phyloP scores from a whole-genome alignment of 1,139 yeast species.

The Magnusiomyces paraingens region DNA sequence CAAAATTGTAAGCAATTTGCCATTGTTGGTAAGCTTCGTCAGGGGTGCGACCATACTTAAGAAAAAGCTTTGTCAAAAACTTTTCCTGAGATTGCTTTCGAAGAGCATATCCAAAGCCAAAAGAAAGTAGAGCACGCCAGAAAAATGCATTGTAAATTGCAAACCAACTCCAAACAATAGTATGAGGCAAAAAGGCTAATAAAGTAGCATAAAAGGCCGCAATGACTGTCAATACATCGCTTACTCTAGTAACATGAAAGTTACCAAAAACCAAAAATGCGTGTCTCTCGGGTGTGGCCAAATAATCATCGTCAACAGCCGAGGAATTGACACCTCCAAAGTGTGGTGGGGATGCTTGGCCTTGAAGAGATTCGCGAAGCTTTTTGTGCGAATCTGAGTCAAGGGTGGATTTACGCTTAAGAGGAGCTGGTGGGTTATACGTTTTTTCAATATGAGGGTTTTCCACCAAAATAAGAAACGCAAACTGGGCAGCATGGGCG shows the following conservation, averaged over 20 bases:
- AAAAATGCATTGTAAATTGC: constrained; percentile 46
- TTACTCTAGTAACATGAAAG: constrained; percentile 58
- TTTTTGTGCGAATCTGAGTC: constrained; percentile 12
- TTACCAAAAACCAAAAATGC: constrained; percentile 60
- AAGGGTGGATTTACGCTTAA: constrained; percentile 16
- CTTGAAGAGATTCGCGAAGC: constrained; percentile 7
- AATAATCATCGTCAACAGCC: constrained; percentile 18
- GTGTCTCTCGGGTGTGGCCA: constrained; percentile 18
- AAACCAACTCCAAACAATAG: constrained; percentile 27
- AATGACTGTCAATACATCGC: constrained; percentile 55
- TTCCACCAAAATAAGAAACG: constrained; percentile 70
- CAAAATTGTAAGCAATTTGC: constrained; percentile 60
- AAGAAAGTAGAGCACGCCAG: constrained; percentile 49
- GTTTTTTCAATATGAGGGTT: constrained; percentile 86
- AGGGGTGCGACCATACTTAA: constrained; percentile 61
- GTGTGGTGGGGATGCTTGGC: not conserved
- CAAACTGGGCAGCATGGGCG: constrained; percentile 77
- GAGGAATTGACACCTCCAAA: constrained; percentile 1
- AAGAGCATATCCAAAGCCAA: constrained; percentile 49
- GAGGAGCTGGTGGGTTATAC: constrained; percentile 40
- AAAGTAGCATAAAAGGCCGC: constrained; percentile 42
- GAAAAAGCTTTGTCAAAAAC: constrained; percentile 59
- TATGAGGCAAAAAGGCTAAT: constrained; percentile 40
- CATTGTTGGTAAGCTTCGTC: constrained; percentile 69
- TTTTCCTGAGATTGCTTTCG: constrained; percentile 56